Base-by-base conservation (phyloP, 140 eudicot species). In the Bidens hawaiensis region DNA sequence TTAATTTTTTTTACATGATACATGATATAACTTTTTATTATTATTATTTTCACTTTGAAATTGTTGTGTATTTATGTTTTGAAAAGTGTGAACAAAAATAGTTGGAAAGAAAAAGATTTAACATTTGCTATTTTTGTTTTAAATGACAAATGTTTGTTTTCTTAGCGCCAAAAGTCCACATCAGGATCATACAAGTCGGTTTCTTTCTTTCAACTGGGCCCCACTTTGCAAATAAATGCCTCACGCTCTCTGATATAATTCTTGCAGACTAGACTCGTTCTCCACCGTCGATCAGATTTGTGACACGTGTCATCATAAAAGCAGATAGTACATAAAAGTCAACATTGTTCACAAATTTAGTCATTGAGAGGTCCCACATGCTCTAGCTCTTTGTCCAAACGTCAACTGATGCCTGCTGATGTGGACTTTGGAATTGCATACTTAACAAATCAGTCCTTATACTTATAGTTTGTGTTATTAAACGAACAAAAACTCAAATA, bases 281-380 rank as follows among this genome's bases (percentile, higher is more conserved):
- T n/a, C n/a, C n/a, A 18, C 27, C 70, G 33, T 48, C 30, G 6
- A 30, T 47, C 1, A 6, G n/a, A n/a, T 30, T 16, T 13, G 4
- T 18, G 58, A 48, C 60, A 64, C 33, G 3, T 64, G 70, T 64
- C 70, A 3, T 13, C 6, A 64, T 48, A 33, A 3, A 2, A 48
- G 33, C n/a, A 3, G 48, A 28, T 4, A 16, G 38, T 10, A 61
- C 63, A 46, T 64, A 71, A 61, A 50, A 71, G 69, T 71, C 76
- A 71, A 71, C 26, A 59, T n/a, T 15, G 9, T 50, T 50, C 10
- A 45, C 55, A 12, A 10, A 10, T 71, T 70, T 19, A 42, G 70
- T 71, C 76, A 50, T 12, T 7, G 5, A 24, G n/a, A 22, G 55
- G 33, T 10, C 70, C 76, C 76, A 71, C 76, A 60, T 62, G 76